These are phyloP conservation scores for Nakaseomyces glabratus DNA, from an alignment of 1,139 yeast genomes.

Conservation along the genomic window DNA sequence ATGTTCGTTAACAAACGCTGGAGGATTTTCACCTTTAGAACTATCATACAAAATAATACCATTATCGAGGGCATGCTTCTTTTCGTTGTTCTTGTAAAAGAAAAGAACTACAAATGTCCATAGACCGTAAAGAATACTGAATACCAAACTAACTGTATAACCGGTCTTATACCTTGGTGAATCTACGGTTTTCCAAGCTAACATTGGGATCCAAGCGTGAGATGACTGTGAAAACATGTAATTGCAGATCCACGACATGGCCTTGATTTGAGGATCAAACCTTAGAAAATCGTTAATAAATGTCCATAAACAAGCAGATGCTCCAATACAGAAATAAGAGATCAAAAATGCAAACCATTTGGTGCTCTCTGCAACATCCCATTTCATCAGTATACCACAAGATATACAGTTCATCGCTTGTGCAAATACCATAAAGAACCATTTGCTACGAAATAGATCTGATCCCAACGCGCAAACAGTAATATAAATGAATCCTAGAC, in stretches of 20 bases:
- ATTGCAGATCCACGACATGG: constrained; percentile 32
- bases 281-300: constrained; percentile 33
- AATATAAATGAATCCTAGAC: constrained; percentile 43
- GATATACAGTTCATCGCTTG: constrained; percentile 42
- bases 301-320: constrained; percentile 33
- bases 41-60: constrained; percentile 38
- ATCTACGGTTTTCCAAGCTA: constrained; percentile 50
- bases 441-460: constrained; percentile 46
- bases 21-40: constrained; percentile 23
- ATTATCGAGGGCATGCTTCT: constrained; percentile 42
- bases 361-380: constrained; percentile 39
- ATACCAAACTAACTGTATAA: constrained; percentile 43
- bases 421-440: constrained; percentile 48
- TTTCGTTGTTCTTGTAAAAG: constrained; percentile 52
- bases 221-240: constrained; percentile 32
- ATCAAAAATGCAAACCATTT: constrained; percentile 37
- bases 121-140: constrained; percentile 41
- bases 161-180: constrained; percentile 47
- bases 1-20: constrained; percentile 25
- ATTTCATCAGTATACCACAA: constrained; percentile 38
- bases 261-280: constrained; percentile 33
- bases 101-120: constrained; percentile 51
- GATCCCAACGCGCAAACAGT: constrained; percentile 38
- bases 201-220: constrained; percentile 32
- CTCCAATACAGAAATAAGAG: constrained; percentile 31